phyloP scores from a whole-genome alignment of 2,329 filamentous ascomycete genomes.

The Huntiella bhutanensis region DNA sequence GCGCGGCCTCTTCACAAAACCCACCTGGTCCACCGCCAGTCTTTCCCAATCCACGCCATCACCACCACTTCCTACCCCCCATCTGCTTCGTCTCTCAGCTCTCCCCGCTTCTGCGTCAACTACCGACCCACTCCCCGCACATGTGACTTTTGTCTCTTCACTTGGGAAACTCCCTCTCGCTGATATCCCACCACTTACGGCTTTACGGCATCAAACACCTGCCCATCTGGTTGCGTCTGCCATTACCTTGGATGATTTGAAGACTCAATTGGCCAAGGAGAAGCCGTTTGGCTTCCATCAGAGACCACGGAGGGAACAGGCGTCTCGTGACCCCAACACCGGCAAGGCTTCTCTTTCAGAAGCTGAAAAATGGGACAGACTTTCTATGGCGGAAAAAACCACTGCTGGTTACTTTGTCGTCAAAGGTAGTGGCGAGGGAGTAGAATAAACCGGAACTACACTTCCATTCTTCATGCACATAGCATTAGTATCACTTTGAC shows the following conservation, averaged over 20 bases:
- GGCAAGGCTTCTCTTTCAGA: constrained; percentile 10
- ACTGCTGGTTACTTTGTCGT: constrained; percentile 63
- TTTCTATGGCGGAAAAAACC: constrained; percentile 45
- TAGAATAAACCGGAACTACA: constrained; percentile 10
- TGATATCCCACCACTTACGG: constrained; percentile 52
- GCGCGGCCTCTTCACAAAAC: constrained; percentile 41
- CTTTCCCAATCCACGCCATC: constrained; percentile 24
- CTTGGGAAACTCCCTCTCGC: constrained; percentile 19
- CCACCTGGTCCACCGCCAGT: constrained; percentile 68
- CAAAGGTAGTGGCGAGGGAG: constrained; percentile 32
- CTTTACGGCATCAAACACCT: constrained; percentile 63
- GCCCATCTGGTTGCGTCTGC: constrained; percentile 40
- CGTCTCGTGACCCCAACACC: background rate
- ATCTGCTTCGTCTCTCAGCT: constrained; percentile 76
- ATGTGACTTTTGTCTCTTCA: constrained; percentile 87
- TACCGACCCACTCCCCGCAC: constrained; percentile 58
- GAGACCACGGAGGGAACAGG: constrained; percentile 18
- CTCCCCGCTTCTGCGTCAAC: constrained; percentile 51
- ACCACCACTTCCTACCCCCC: constrained; percentile 40
- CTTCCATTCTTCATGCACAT: background rate
- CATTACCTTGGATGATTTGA: constrained; percentile 38
- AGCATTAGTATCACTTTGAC: background rate
- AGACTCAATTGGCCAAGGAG: constrained; percentile 39
- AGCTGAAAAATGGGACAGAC: constrained; percentile 48
- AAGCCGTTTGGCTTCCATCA: constrained; percentile 36